Base-by-base conservation (phyloP, 139 green algal species). In the Chlamydomonas applanata region DNA sequence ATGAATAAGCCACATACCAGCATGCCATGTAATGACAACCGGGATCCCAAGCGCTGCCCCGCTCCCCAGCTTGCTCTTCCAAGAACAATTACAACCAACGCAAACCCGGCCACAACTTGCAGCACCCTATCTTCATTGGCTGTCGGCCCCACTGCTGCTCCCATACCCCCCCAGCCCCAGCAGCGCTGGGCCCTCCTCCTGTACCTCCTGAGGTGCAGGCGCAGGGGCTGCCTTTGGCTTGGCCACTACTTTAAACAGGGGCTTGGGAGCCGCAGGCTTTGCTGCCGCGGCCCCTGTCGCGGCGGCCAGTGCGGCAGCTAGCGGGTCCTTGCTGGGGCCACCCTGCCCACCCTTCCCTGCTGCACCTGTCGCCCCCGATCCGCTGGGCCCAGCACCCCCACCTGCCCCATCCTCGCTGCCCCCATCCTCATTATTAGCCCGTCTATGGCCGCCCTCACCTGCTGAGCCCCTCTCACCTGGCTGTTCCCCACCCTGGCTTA, bases 131-230 rank as follows among this genome's bases (percentile, higher is more conserved):
- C n/a, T n/a, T 49, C 40, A 49, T 11, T 49, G 7, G 40, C 40
- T 49, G 40, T 49, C 40, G 40, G 40, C 40, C 7, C 11, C 40
- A 49, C 59, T 66, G 59, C 73, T 80, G 61, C 76, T 82, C 2
- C 73, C 74, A 59, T 84, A 86, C 9, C 46, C 57, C 20, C 79
- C 83, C 17, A 89, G 30, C 49, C 84, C 62, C 22, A 7, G 46
- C 7, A 29, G 40, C 0, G 46, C 76, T 13, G 25, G 54, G 1
- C 34, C 46, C 49, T 33, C 73, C 44, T 46, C 73, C 24, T 32
- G 30, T 40, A 59, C 53, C 52, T 73, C 75, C 53, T 19, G 35
- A 1, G 40, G 61, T 40, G 32, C 63, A 29, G 45, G 25, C 24
- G 53, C 17, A 16, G 33, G 46, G 2, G 19, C 57, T 22, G 32